These are phyloP conservation scores for Dothistroma septosporum DNA, from an alignment of 2,329 filamentous ascomycete genomes.

Conservation along the genomic window DNA sequence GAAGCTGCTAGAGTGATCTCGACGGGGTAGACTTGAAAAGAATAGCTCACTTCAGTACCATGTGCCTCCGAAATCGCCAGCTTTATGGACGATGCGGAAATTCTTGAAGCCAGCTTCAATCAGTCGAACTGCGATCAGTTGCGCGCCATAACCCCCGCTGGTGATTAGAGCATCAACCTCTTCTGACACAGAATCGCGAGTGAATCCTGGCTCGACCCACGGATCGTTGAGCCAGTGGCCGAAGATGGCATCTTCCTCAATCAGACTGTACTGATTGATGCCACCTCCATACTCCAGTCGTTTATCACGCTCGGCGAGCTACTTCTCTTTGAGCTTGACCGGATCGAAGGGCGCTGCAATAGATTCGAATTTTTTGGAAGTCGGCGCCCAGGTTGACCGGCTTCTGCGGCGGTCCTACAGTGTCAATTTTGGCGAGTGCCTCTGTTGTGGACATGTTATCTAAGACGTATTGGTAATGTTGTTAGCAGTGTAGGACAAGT, in stretches of 20 bases:
- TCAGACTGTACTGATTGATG: constrained; percentile 21
- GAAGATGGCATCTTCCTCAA: constrained; percentile 20
- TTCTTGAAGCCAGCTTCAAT: constrained; percentile 23
- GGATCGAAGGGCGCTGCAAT: constrained; percentile 16
- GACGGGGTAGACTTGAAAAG: too few relatives aligned
- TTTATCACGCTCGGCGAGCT: constrained; percentile 20
- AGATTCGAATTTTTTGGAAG: constrained; percentile 16
- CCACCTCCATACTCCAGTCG: constrained; percentile 18
- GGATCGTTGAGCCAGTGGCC: constrained; percentile 19
- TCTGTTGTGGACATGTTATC: constrained; percentile 20
- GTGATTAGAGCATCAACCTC: constrained; percentile 21
- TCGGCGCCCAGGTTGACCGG: constrained; percentile 20
- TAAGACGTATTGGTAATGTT: neutral
- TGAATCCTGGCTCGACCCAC: constrained; percentile 16
- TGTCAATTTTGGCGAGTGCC: constrained; percentile 16
- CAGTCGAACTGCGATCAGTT: constrained; percentile 21
- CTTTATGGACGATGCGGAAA: constrained; percentile 23
- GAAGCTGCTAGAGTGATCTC: too few relatives aligned
- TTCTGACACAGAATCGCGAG: constrained; percentile 19
- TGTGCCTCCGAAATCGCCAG: constrained; percentile 41
- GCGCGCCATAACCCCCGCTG: constrained; percentile 23
- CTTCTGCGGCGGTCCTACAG: constrained; percentile 17
- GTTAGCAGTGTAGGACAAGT: neutral
- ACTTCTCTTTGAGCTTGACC: constrained; percentile 22
- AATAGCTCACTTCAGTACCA: constrained; percentile 33